Evolutionary conservation across 257 asterid species (phyloP).

Genomic region (Nicotiana tomentosiformis): DNA sequence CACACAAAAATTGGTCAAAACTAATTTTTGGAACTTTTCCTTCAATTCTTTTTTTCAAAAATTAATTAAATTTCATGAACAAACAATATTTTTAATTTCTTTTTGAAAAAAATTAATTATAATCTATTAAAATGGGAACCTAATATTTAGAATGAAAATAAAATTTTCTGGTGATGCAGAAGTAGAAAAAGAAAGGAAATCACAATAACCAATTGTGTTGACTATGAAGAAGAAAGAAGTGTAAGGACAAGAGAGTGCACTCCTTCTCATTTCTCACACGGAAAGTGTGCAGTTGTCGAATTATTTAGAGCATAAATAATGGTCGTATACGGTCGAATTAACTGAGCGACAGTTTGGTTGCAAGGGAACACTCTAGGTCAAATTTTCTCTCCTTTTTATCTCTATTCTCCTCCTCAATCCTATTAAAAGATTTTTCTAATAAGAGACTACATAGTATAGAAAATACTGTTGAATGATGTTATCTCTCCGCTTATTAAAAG

Average conservation of each 20-base stretch:
- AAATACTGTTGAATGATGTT: not conserved
- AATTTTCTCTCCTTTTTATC: not conserved
- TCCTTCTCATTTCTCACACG: slow-evolving; percentile 15
- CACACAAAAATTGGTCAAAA: no score
- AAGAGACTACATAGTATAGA: not conserved
- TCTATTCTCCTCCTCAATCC: not conserved
- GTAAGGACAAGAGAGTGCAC: not conserved
- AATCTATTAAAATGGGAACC: no score
- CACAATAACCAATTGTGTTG: slow-evolving; percentile 28
- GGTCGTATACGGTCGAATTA: not conserved
- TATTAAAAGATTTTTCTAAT: not conserved
- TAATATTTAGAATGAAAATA: not conserved
- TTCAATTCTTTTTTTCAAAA: no score
- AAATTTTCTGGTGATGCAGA: not conserved
- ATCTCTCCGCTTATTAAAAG: not conserved
- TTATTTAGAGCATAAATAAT: not conserved
- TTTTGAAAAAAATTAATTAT: no score
- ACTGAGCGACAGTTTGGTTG: slow-evolving; percentile 20
- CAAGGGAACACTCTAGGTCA: slow-evolving; percentile 26
- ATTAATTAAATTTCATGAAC: no score
- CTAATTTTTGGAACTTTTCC: no score
- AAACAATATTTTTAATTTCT: no score
- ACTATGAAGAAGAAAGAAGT: slow-evolving; percentile 6
- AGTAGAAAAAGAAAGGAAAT: slow-evolving; percentile 10
- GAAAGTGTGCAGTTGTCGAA: not conserved